These are phyloP conservation scores for Calonectria henricotiae DNA, from an alignment of 2,329 filamentous ascomycete species.

Conservation along the genomic window DNA sequence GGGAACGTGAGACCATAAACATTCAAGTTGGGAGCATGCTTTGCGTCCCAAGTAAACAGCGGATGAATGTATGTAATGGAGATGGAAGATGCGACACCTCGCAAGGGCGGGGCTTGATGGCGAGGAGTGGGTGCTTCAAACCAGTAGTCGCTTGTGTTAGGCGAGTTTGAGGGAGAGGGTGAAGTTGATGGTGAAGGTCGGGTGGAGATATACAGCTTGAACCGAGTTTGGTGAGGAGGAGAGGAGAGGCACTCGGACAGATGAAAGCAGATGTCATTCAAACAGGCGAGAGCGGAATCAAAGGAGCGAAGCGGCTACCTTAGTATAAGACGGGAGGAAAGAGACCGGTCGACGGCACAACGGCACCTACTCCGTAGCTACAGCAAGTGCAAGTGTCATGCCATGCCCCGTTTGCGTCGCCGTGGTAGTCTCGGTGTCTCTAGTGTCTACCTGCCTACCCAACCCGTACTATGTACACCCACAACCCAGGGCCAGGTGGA, in stretches of 20 bases:
- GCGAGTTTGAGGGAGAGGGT: neutral
- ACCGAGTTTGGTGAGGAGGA: constrained; percentile 4
- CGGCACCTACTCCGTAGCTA: constrained; percentile 23
- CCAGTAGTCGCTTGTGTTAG: constrained; percentile 13
- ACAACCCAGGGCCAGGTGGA: constrained; percentile 17
- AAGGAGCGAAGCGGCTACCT: constrained; percentile 38
- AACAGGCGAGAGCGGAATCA: constrained; percentile 24
- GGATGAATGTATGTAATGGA: constrained; percentile 16
- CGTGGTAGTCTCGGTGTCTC: constrained; percentile 38
- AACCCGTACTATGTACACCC: constrained; percentile 12
- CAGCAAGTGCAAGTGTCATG: constrained; percentile 37
- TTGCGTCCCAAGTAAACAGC: constrained; percentile 10
- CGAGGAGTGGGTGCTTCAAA: constrained; percentile 28
- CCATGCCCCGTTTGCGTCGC: constrained; percentile 42
- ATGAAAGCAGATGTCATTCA: constrained; percentile 35
- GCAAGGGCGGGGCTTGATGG: constrained; percentile 25
- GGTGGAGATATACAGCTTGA: constrained; percentile 18
- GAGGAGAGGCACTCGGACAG: constrained; percentile 26
- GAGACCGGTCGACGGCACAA: constrained; percentile 23
- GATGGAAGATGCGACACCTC: constrained; percentile 31
- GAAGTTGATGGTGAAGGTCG: neutral
- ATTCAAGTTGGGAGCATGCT: constrained; percentile 39
- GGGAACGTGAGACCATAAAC: constrained; percentile 38
- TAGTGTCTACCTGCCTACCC: constrained; percentile 23
- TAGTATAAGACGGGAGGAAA: constrained; percentile 39